A percentile compares a stretch with the other conserved stretches of the same genome.
Conservation (phyloP, 1,139 yeast genomes). For the Candida labiduridarum region DNA sequence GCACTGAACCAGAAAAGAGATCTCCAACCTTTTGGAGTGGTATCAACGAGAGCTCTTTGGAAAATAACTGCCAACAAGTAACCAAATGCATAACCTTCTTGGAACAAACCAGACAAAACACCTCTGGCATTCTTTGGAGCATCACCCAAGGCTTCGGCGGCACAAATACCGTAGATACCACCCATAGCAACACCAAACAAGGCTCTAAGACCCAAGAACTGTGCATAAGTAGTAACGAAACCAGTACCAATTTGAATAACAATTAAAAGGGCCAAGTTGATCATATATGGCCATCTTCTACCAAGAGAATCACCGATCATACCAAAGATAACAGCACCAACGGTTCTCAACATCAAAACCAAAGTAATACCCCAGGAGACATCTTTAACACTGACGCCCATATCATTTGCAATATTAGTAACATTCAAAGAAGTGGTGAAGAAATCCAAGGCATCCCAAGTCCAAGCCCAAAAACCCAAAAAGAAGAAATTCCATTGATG, state of each 20-base stretch:
- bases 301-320: conserved; percentile 40
- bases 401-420: conserved; percentile 29
- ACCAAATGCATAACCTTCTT: conserved; percentile 49
- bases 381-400: conserved; percentile 28
- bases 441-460: conserved; percentile 48
- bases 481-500: conserved; percentile 41
- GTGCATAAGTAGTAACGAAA: conserved; percentile 38
- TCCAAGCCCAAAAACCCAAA: conserved; percentile 42
- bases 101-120: conserved; percentile 39
- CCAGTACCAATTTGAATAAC: conserved; percentile 45
- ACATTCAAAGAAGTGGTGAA: conserved; percentile 41
- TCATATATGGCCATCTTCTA: conserved; percentile 41
- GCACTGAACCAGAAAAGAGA: conserved; percentile 46
- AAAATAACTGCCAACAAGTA: conserved; percentile 45
- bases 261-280: conserved; percentile 31
- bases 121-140: conserved; percentile 42
- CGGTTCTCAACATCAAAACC: conserved; percentile 47
- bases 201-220: conserved; percentile 44
- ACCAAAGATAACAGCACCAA: conserved; percentile 45
- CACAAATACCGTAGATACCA: conserved; percentile 41
- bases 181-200: conserved; percentile 49
- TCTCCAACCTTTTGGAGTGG: conserved; percentile 39
- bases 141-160: conserved; percentile 43
- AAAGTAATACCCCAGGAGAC: conserved; percentile 49
- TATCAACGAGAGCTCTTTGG: conserved; percentile 41